phyloP scores from a whole-genome alignment of 768 basidiomycete genomes.

The Serendipita sp. region DNA sequence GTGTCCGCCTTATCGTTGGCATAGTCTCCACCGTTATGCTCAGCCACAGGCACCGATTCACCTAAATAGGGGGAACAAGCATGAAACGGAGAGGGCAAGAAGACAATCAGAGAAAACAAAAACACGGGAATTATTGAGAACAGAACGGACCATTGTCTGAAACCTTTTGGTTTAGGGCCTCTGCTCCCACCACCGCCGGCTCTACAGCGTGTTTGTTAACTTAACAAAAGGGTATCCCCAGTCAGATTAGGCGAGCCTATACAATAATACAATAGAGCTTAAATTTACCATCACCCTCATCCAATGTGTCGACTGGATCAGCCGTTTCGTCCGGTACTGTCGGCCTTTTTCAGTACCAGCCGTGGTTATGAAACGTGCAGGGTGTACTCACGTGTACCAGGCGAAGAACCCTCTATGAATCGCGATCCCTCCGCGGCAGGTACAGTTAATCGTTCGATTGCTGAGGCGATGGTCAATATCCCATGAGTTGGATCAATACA shows the following conservation, averaged over 20 bases:
- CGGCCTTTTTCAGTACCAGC: background rate
- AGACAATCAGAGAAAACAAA: background rate
- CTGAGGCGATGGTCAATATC: background rate
- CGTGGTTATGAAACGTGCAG: background rate
- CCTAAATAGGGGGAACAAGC: background rate
- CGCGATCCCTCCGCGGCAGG: background rate
- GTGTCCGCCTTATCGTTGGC: too few relatives aligned
- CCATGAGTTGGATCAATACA: background rate
- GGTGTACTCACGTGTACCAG: background rate
- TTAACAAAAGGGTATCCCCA: background rate
- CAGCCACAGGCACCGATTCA: background rate
- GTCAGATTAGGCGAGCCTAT: constrained; percentile 4
- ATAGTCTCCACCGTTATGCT: background rate
- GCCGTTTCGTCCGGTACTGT: background rate
- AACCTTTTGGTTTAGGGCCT: background rate
- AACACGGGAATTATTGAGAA: background rate
- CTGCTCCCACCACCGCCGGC: background rate
- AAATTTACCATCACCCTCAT: background rate
- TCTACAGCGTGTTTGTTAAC: background rate
- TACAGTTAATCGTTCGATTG: background rate
- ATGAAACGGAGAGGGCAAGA: background rate
- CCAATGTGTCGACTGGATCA: background rate
- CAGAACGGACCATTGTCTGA: background rate
- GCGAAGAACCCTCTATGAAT: background rate
- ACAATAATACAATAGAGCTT: background rate